Evolutionary conservation across 495 filamentous ascomycete species (phyloP).

Genomic region (Platismatia glauca): DNA sequence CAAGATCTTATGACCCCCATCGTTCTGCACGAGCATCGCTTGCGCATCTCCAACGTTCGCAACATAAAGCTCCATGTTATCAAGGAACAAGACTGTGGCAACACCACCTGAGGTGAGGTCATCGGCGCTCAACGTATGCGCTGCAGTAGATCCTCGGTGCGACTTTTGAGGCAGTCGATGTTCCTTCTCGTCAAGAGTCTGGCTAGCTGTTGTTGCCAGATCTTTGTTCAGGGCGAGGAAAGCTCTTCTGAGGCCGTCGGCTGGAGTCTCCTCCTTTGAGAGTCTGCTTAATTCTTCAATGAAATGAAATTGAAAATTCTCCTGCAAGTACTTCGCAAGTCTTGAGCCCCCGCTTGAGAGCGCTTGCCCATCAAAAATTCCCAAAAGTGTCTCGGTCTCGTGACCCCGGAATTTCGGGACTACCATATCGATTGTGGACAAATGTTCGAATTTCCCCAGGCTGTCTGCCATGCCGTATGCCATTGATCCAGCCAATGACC

Average conservation of each 20-base stretch:
- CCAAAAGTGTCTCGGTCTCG: slow-evolving; percentile 80
- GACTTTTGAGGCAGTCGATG: slow-evolving; percentile 41
- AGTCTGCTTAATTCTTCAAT: slow-evolving; percentile 69
- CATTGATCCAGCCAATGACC: slow-evolving; percentile 75
- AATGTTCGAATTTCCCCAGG: slow-evolving; percentile 83
- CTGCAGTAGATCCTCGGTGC: slow-evolving; percentile 59
- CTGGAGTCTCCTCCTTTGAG: slow-evolving; percentile 58
- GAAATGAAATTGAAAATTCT: slow-evolving; percentile 82
- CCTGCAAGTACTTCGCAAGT: slow-evolving; percentile 91
- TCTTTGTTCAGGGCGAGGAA: slow-evolving; percentile 92
- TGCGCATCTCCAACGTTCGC: slow-evolving; percentile 94
- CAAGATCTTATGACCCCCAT: slow-evolving; percentile 68
- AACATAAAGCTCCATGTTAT: slow-evolving; percentile 81
- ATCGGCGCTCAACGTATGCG: slow-evolving; percentile 69
- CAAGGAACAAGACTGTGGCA: slow-evolving; percentile 83
- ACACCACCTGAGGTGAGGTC: slow-evolving; percentile 84
- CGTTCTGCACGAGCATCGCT: slow-evolving; percentile 83
- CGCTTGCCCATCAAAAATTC: slow-evolving; percentile 89
- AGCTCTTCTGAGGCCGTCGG: slow-evolving; percentile 74
- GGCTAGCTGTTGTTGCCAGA: slow-evolving; percentile 75
- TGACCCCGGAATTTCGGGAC: slow-evolving; percentile 87
- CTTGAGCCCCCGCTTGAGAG: slow-evolving; percentile 81
- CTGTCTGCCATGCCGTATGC: slow-evolving; percentile 97
- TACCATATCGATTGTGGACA: slow-evolving; percentile 97
- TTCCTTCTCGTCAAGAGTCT: slow-evolving; percentile 65